Percentiles rank a stretch among this genome's conserved stretches.
phyloP scores from a whole-genome alignment of 345 rosid genomes.

The Psidium guajava region DNA sequence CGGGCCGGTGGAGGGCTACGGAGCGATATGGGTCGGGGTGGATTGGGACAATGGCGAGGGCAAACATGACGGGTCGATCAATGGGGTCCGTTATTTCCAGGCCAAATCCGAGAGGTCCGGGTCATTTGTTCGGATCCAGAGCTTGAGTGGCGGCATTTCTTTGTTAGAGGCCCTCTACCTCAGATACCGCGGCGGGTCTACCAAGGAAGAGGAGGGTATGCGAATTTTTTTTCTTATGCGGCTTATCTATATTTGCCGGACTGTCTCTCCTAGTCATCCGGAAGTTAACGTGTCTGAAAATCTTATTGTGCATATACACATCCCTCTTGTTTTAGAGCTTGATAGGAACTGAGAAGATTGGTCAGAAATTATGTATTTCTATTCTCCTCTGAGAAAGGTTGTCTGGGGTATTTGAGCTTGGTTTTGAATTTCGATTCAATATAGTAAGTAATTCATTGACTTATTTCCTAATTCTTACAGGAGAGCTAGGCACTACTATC shows the following conservation, averaged over 20 bases:
- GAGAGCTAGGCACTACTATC: neutral
- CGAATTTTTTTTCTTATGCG: slow-evolving; percentile 13
- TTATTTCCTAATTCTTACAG: neutral
- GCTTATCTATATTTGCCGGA: neutral
- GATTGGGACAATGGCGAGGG: slow-evolving; percentile 79
- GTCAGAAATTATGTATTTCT: neutral
- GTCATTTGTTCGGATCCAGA: slow-evolving; percentile 58
- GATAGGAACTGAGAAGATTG: neutral
- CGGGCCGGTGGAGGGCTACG: slow-evolving; percentile 54
- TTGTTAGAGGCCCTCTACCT: slow-evolving; percentile 57
- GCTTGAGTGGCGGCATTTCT: slow-evolving; percentile 53
- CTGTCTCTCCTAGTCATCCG: neutral
- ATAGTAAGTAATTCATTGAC: neutral
- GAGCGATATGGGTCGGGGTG: slow-evolving; percentile 72
- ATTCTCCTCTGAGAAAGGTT: neutral
- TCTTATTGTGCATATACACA: neutral
- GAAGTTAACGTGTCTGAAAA: neutral
- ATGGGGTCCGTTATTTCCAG: slow-evolving; percentile 61
- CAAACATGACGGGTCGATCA: slow-evolving; percentile 71
- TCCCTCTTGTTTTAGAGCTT: neutral
- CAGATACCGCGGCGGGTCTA: slow-evolving; percentile 50
- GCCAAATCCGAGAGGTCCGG: slow-evolving; percentile 52
- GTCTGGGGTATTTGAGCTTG: neutral
- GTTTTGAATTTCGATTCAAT: neutral
- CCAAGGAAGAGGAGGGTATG: slow-evolving; percentile 72